Conservation (phyloP, 768 basidiomycete species). For the Boletellus ananas region DNA sequence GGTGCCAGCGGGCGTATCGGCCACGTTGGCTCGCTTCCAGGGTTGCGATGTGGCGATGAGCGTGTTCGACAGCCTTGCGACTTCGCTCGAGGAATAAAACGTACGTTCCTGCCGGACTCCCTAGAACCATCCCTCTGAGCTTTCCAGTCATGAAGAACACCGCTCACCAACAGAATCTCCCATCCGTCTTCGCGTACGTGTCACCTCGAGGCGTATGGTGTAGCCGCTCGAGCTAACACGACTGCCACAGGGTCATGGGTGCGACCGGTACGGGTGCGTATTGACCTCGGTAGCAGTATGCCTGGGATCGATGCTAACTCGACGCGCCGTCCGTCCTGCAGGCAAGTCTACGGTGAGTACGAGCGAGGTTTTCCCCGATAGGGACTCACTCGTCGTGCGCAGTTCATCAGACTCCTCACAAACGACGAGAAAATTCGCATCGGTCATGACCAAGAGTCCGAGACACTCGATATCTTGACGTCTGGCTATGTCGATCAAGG, state of each 20-base stretch:
- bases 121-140: background rate
- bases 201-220: background rate
- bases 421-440: slow-evolving; percentile 3
- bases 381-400: background rate
- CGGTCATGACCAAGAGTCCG: slow-evolving; percentile 9
- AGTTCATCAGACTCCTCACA: slow-evolving; percentile 7
- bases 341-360: slow-evolving; percentile 10
- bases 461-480: slow-evolving; percentile 5
- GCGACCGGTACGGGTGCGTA: slow-evolving; percentile 8
- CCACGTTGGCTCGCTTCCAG: background rate
- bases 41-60: background rate
- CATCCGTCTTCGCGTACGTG: slow-evolving; percentile 4
- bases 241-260: slow-evolving; percentile 5
- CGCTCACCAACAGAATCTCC: background rate
- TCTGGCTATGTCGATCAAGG: background rate
- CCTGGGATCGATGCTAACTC: background rate
- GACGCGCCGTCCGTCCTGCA: background rate
- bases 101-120: background rate
- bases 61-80: background rate
- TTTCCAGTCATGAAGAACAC: background rate
- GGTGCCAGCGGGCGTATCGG: too few relatives aligned
- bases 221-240: background rate
- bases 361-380: background rate
- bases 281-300: background rate
- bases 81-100: background rate